Base-by-base conservation (phyloP, 139 green algal genomes). In the Picocystis salinarum region DNA sequence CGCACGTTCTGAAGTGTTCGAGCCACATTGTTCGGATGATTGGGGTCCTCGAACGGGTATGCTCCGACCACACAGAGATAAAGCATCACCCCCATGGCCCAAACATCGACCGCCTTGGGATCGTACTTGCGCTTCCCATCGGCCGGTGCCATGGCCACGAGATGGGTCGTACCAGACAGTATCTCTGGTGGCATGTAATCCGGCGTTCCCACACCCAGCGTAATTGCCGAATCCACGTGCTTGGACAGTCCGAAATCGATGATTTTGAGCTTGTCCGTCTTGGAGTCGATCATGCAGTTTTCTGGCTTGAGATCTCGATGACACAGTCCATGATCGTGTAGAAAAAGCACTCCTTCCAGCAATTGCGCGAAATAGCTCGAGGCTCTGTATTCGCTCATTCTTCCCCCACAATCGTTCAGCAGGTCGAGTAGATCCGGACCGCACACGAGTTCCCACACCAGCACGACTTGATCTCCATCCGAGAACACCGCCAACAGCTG, bases 291-390 rank as follows among this genome's bases (percentile, higher is more conserved):
- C 59, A 86, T 75, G 47, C 50, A 72, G 51, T 88, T 87, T 52
- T 87, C 77, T 0, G 74, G 66, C 54, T 90, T 89, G 28, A 89
- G 50, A 51, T 88, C 77, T 3, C 78, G 56, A 61, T 91, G 78
- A 24, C 64, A 75, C 25, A 91, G 26, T 44, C 70, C 46, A 37
- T 68, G 52, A 7, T 53, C 49, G 45, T 88, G 76, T 52, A 88
- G 73, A 37, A 66, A 71, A 28, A 50, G 2, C 4, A 64, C 22
- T n/a, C 41, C 56, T 15, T 42, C 7, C 42, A 79, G 46, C 40
- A 88, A 63, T 59, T 85, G 75, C 0, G 40, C 25, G 39, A 90
- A 82, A 42, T 74, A 76, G 50, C 69, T 63, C 10, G 70, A 64
- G 0, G 77, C 73, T 48, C 71, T 46, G 4, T 45, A 30, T 39